Evolutionary conservation across 2,329 filamentous ascomycete genomes (phyloP).

Genomic region (Calycina marina): DNA sequence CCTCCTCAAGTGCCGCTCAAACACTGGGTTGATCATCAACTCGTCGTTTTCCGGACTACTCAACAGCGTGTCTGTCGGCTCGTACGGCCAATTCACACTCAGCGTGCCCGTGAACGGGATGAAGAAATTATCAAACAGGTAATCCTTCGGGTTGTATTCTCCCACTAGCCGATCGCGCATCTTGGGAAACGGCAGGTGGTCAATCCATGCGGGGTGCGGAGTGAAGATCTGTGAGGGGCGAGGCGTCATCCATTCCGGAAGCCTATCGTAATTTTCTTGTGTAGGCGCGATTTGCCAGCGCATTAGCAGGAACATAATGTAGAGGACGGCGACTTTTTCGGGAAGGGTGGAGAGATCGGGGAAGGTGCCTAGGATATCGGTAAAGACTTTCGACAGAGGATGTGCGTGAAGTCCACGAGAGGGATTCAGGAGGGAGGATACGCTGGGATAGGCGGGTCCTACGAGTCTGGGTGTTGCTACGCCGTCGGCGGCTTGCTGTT

Average conservation of each 20-base stretch:
- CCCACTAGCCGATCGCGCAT: slow-evolving; percentile 56
- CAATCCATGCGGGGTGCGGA: slow-evolving; percentile 67
- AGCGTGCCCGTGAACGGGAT: slow-evolving; percentile 66
- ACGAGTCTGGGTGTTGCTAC: slow-evolving; percentile 49
- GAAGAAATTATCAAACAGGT: slow-evolving; percentile 69
- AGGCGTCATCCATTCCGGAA: slow-evolving; percentile 62
- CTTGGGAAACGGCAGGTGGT: slow-evolving; percentile 64
- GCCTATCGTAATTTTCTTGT: slow-evolving; percentile 60
- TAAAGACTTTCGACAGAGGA: slow-evolving; percentile 71
- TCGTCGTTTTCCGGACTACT: slow-evolving; percentile 42
- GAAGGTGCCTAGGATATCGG: slow-evolving; percentile 73
- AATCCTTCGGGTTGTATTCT: slow-evolving; percentile 32
- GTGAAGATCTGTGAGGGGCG: slow-evolving; percentile 48
- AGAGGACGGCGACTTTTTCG: slow-evolving; percentile 69
- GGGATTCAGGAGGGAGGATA: slow-evolving; percentile 65
- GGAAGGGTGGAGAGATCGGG: slow-evolving; percentile 65
- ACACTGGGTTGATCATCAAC: slow-evolving; percentile 71
- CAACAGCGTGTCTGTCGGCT: slow-evolving; percentile 54
- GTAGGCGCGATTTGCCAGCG: slow-evolving; percentile 74
- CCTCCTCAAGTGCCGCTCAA: slow-evolving; percentile 63
- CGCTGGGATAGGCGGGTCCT: slow-evolving; percentile 66
- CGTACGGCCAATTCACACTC: slow-evolving; percentile 73
- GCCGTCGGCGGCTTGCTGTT: slow-evolving; percentile 50
- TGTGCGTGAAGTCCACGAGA: slow-evolving; percentile 48
- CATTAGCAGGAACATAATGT: slow-evolving; percentile 78